Evolutionary conservation across 345 rosid species (phyloP), one percentile per base, ranked within the genome.

Genomic region (Eucalyptus regnans): DNA sequence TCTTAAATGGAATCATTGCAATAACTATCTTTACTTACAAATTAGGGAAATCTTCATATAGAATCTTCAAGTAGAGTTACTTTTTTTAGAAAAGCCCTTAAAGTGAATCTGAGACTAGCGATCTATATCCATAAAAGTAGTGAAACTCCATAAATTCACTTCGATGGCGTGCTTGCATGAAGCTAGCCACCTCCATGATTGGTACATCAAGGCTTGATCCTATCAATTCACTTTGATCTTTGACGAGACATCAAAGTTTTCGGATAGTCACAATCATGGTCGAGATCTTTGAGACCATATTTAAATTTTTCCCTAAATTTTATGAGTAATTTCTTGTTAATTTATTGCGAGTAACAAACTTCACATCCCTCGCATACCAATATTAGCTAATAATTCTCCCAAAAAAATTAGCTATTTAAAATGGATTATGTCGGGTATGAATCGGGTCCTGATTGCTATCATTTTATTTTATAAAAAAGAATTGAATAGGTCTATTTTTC

Each of bases 401-500:
- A 64, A 64, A 64, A 15, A 64, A 29, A 60, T 27, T 58, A 58
- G 64, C 1, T 58, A 27, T 11, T 60, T 11, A 6, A 60, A 60
- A 60, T 27, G 68, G 15, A 60, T 60, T 60, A 60, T 60, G n/a
- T 5, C 5, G 33, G 68, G 31, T 60, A 27, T 60, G 68, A 27
- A 29, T 60, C 12, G 68, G 31, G 16, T 60, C 6, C 8, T 29
- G 4, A 25, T 27, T 27, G 31, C 31, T 27, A 0, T 25, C 3
- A 3, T 60, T 60, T 12, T 60, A 56, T 60, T 58, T 20, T 60
- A 27, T 25, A 27, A 27, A 60, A 60, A 60, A 1, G 16, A 12
- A 60, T 60, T 12, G 5, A 60, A 56, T 0, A 0, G 0, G 15
- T 25, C 13, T 5, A 56, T 5, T 23, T 60, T 25, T 27, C 4